Conservation (phyloP, 345 rosid genomes). For the Pistacia integerrima region DNA sequence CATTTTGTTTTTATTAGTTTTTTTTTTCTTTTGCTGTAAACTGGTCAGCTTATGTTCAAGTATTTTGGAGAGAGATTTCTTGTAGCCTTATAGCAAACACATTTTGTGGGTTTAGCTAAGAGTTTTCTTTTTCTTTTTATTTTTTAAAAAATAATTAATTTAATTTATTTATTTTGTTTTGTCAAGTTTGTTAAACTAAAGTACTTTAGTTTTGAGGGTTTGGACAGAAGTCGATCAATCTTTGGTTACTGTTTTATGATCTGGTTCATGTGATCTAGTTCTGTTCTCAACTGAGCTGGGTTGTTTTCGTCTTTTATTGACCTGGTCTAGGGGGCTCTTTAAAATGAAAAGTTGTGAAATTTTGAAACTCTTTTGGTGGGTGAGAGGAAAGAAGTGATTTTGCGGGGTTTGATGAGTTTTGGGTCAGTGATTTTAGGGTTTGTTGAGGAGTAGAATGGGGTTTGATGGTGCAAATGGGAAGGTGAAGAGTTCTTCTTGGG, state of each 20-base stretch:
- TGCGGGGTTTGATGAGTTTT: constrained; percentile 31
- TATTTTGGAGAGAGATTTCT: not conserved
- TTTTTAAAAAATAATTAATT: not conserved
- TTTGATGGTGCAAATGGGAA: constrained; percentile 43
- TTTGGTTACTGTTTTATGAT: not conserved
- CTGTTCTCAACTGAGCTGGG: constrained; percentile 3
- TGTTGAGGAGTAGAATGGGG: constrained; percentile 37
- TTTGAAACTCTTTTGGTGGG: constrained; percentile 10
- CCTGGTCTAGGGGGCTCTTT: constrained; percentile 7
- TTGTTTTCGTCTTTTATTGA: not conserved
- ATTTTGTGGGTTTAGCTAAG: constrained; percentile 11
- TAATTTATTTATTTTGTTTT: not conserved
- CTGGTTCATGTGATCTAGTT: constrained; percentile 22
- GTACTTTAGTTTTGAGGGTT: constrained; percentile 12
- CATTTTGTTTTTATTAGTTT: not conserved
- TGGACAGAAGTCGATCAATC: constrained; percentile 19
- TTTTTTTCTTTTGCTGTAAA: constrained; percentile 1
- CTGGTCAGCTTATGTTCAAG: constrained; percentile 14
- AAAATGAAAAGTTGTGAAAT: constrained; percentile 1
- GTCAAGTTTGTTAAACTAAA: not conserved
- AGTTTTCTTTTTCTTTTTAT: constrained; percentile 20
- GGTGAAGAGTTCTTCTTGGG: constrained; percentile 39
- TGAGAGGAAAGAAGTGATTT: constrained; percentile 19
- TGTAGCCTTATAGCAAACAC: not conserved
- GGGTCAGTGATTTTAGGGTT: constrained; percentile 33